Evolutionary conservation across 345 rosid genomes (phyloP), one percentile per base, ranked within the genome.

Genomic region (Aquilaria malaccensis): DNA sequence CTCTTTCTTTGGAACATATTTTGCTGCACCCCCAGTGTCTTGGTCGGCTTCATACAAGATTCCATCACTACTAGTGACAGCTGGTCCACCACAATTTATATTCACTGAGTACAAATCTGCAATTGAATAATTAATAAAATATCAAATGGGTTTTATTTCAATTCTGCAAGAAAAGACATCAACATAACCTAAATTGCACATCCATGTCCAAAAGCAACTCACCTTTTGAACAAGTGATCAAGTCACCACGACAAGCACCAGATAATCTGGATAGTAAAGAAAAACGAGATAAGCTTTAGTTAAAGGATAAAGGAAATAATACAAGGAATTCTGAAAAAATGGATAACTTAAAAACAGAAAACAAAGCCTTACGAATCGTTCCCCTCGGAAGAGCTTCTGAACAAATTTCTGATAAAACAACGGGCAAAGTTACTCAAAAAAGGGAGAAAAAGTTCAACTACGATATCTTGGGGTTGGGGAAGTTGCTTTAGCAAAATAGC

Each of bases 71-170:
- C 62, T 41, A 2, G 60, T 49, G 6, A 50, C 57, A 31, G 72
- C 85, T 52, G 62, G 55, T 7, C 89, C 85, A 3, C 85, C 89
- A 50, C 82, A 83, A 67, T 83, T 79, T 14, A 83, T 71, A 37
- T 70, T 61, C 63, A 81, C 51, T 22, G 75, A 67, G 52, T 70
- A 60, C 12, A 45, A 11, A 63, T 74, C 82, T 76, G 33, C 52
- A 1, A 51, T 56, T 6, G 54, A 13, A 50, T 13, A 4, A 61
- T 31, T 10, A 45, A 30, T 30, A 50, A 10, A 33, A 11, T 37
- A 46, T 51, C 43, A 37, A 37, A 37, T 37, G 7, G 22, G 7
- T 37, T 37, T 3, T 37, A 37, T 37, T 37, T 37, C 43, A 37
- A 37, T 37, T 37, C 7, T 37, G 4, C 4, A 37, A 4, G 43